Base-by-base conservation (phyloP, 352 stramenopile genomes). In the Pythium monospermum region DNA sequence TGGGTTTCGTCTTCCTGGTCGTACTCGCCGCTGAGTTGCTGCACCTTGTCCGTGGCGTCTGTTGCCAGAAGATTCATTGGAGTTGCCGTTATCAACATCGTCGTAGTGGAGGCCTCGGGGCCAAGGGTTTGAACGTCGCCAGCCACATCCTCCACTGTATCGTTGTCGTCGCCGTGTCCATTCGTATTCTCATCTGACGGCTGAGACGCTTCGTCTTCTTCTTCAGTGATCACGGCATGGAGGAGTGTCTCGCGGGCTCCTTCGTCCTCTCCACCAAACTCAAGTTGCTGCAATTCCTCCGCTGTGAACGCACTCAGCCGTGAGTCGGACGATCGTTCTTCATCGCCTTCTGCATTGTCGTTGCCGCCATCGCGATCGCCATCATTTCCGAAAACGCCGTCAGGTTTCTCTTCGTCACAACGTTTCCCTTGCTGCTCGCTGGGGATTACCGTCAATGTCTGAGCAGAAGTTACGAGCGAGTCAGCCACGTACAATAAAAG, bases 1-100 rank as follows among this genome's bases (percentile, higher is more conserved):
- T 61, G 53, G 6, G 49, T 32, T 16, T 59, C 59, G 16, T 49
- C 42, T 28, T 59, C 56, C 30, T 63, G 44, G 28, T 64, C 56
- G 26, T 54, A 38, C 4, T 50, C 55, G 33, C 33, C 23, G 1
- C 22, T 26, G 23, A n/a, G 6, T 3, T 52, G 23, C 25, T 44
- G 16, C 16, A 31, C 46, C 25, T 37, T 37, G 36, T 51, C n/a
- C n/a, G n/a, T n/a, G n/a, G n/a, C n/a, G n/a, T n/a, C n/a, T n/a
- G n/a, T n/a, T n/a, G n/a, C n/a, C n/a, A n/a, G n/a, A n/a, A n/a
- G n/a, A n/a, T n/a, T n/a, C n/a, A n/a, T n/a, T n/a, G n/a, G n/a
- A n/a, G n/a, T n/a, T n/a, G n/a, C n/a, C n/a, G n/a, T n/a, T n/a
- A n/a, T n/a, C n/a, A n/a, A n/a, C n/a, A n/a, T n/a, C n/a, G n/a